Evolutionary conservation across 495 filamentous ascomycete genomes (phyloP).

Genomic region (Viridothelium virens): DNA sequence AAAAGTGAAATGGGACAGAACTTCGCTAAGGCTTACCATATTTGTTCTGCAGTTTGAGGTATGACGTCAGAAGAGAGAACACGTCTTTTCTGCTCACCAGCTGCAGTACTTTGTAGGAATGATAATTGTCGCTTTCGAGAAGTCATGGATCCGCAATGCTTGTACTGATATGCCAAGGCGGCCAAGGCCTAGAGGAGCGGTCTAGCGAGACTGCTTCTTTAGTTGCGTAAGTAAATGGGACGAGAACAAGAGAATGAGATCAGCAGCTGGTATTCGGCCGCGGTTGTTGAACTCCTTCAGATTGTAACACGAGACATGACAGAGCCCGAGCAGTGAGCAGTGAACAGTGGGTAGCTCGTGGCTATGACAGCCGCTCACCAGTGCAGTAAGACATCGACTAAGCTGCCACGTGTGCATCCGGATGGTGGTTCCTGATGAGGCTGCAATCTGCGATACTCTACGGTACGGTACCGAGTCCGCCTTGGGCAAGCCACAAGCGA

Average conservation of each 20-base stretch:
- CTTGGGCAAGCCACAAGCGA: background rate
- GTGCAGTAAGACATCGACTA: too few species aligned
- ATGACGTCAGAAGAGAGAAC: background rate
- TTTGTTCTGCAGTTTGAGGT: background rate
- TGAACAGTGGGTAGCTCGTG: too few species aligned
- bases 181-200: background rate
- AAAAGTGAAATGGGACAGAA: too few species aligned
- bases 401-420: too few species aligned
- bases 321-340: background rate
- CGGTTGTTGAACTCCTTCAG: background rate
- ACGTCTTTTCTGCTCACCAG: background rate
- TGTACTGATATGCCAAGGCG: background rate
- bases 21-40: too few species aligned
- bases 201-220: background rate
- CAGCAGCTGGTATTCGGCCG: background rate
- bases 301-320: background rate
- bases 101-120: background rate
- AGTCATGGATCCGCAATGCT: conserved; percentile 4
- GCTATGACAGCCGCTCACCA: too few species aligned
- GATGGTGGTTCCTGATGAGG: too few species aligned
- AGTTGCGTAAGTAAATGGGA: background rate
- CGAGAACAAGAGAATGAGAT: background rate
- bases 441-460: too few species aligned
- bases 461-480: background rate
- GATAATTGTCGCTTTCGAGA: background rate